Percentiles rank a stretch among this genome's conserved stretches.
phyloP scores from a whole-genome alignment of 306 rosid species.

The Benincasa hispida region DNA sequence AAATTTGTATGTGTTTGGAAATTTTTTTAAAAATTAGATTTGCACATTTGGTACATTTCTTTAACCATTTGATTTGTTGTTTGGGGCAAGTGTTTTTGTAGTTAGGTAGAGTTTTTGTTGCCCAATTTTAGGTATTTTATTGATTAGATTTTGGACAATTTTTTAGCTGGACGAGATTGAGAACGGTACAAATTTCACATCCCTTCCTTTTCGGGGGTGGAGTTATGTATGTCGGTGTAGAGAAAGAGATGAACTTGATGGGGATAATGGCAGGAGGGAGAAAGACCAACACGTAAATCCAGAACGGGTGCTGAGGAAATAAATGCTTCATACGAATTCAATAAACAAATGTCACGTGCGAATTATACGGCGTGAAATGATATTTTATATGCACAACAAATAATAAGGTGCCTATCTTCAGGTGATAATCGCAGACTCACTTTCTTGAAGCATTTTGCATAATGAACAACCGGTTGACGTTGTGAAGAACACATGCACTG shows the following conservation, averaged over 20 bases:
- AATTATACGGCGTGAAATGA: background rate
- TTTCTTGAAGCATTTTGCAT: background rate
- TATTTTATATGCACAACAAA: constrained; percentile 2
- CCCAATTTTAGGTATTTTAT: background rate
- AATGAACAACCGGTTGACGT: background rate
- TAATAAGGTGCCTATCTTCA: background rate
- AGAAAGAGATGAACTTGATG: background rate
- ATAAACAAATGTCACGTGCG: background rate
- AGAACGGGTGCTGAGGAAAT: background rate
- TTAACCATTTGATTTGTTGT: background rate
- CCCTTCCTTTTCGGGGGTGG: background rate
- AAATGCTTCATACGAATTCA: background rate
- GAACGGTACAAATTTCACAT: background rate
- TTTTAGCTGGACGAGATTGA: background rate
- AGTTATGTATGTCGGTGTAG: background rate
- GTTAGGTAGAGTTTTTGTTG: background rate
- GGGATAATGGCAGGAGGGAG: background rate
- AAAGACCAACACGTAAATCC: background rate
- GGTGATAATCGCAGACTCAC: background rate
- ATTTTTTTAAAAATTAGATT: background rate
- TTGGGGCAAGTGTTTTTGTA: background rate
- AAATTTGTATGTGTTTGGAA: background rate
- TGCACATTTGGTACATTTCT: background rate
- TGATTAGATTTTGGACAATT: background rate
- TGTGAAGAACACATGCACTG: constrained; percentile 1